Base-by-base conservation (phyloP, 106 monocot genomes). In the Amphibolis antarctica region DNA sequence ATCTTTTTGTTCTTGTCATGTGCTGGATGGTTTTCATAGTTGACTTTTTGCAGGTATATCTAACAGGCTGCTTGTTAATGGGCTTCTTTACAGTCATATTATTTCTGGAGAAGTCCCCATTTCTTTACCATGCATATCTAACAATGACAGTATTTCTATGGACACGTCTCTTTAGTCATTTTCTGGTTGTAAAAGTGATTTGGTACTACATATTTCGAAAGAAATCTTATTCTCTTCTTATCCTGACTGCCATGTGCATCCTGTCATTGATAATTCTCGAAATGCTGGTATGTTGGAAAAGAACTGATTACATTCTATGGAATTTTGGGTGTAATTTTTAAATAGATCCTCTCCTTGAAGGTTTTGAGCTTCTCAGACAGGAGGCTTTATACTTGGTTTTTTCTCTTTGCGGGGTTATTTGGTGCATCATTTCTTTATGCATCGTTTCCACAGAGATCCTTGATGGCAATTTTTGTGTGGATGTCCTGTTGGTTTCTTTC, bases 361-460 rank as follows among this genome's bases (percentile, higher is more conserved):
- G 88, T 93, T 6, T 67, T 61, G 46, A 93, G 88, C 75, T 93
- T 93, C 63, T 81, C 71, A 29, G 85, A 93, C 29, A 85, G 93
- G 71, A 88, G 69, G 55, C 66, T 93, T 10, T 93, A 93, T 60
- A 93, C 93, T 43, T 85, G 82, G 85, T 88, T 72, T 69, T 93
- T 93, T 66, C 28, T 93, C 20, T 74, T 73, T 56, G 65, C 64
- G 12, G 93, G 88, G 42, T 53, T 79, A 53, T 43, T 83, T 73
- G 69, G 76, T 66, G 64, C 79, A 42, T 46, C 72, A 74, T 49
- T 63, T 74, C 45, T 52, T 73, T 26, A 50, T 31, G 46, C 60
- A 62, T 46, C 29, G 30, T 42, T 73, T 25, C 74, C 73, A 4
- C 25, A 60, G 44, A 83, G 72, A 55, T 53, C 62, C 67, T 65